Evolutionary conservation across 306 rosid species (phyloP), one percentile per base, ranked within the genome.

Genomic region (Castanea mollissima): DNA sequence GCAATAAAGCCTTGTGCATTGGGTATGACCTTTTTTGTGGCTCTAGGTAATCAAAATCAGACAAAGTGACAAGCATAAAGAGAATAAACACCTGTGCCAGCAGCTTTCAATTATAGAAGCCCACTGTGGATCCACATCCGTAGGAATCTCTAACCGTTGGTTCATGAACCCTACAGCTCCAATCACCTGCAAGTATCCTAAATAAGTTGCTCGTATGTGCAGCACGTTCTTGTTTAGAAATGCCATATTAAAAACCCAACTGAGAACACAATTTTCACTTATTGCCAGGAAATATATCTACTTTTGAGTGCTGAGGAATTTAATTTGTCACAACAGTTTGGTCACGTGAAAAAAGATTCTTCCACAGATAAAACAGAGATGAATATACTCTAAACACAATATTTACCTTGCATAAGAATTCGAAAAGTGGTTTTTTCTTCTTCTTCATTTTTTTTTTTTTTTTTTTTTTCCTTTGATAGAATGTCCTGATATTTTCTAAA

Each of bases 101-200:
- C 99, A 96, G 92, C 92, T 89, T 89, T 96, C 97, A 80, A 96
- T 93, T 58, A 96, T 74, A 60, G 96, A 86, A 80, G 86, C 86
- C 98, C 97, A 96, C 72, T 73, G 91, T 6, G 97, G 97, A 89
- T 96, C 98, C 71, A 90, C 78, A 23, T 93, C 93, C 74, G 86
- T 88, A 19, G 98, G 99, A 83, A 96, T 93, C 87, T 96, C 99
- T 54, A 92, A 88, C 78, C 91, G 86, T 87, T 96, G 98, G 78
- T 93, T 84, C 98, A 96, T 96, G 88, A 96, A 96, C 83, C 99
- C 99, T 8, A 96, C 99, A 80, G 99, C 99, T 77, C 98, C 99
- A 84, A 96, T 89, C 73, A 96, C 99, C 99, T 96, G 93, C 88
- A 87, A 77, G 73, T 69, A 78, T 80, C 85, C 88, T 82, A 88